These are phyloP conservation scores for Zygosaccharomyces kombuchaensis DNA, from an alignment of 805 yeast species.

Conservation along the genomic window DNA sequence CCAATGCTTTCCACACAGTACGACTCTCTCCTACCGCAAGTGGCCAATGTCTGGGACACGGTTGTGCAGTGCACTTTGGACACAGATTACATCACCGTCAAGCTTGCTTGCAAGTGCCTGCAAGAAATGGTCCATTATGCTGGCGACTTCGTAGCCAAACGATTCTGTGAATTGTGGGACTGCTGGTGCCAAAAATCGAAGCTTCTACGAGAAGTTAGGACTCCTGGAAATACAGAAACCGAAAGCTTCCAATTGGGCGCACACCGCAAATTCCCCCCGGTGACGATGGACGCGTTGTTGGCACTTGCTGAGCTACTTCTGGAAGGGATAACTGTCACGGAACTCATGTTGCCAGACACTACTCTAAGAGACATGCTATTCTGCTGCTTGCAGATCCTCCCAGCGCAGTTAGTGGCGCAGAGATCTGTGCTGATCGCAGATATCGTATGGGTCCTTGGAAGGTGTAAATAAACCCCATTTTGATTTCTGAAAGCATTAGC, in stretches of 20 bases:
- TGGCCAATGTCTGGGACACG: slow-evolving; percentile 32
- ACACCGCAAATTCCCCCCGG: slow-evolving; percentile 21
- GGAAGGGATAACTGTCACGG: slow-evolving; percentile 27
- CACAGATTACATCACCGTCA: slow-evolving; percentile 23
- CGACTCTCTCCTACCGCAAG: slow-evolving; percentile 30
- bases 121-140: slow-evolving; percentile 20
- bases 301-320: slow-evolving; percentile 22
- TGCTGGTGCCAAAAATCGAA: slow-evolving; percentile 14
- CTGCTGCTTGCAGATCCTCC: slow-evolving; percentile 25
- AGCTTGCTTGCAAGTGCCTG: slow-evolving; percentile 23
- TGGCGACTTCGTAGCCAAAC: slow-evolving; percentile 26
- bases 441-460: slow-evolving; percentile 13
- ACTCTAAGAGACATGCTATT: slow-evolving; percentile 22
- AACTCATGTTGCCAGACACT: slow-evolving; percentile 20
- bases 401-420: slow-evolving; percentile 14
- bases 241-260: background rate
- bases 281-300: slow-evolving; percentile 20
- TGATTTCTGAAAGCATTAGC: too few species aligned
- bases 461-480: too few species aligned
- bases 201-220: slow-evolving; percentile 14
- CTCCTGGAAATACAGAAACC: background rate
- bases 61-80: slow-evolving; percentile 19
- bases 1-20: slow-evolving; percentile 51
- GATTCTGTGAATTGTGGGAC: slow-evolving; percentile 31
- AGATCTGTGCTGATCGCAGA: slow-evolving; percentile 26